Percentiles rank a stretch among this genome's conserved stretches.
These are phyloP conservation scores for Saxophila tyrrhenica DNA, from an alignment of 495 filamentous ascomycete genomes.

Conservation along the genomic window DNA sequence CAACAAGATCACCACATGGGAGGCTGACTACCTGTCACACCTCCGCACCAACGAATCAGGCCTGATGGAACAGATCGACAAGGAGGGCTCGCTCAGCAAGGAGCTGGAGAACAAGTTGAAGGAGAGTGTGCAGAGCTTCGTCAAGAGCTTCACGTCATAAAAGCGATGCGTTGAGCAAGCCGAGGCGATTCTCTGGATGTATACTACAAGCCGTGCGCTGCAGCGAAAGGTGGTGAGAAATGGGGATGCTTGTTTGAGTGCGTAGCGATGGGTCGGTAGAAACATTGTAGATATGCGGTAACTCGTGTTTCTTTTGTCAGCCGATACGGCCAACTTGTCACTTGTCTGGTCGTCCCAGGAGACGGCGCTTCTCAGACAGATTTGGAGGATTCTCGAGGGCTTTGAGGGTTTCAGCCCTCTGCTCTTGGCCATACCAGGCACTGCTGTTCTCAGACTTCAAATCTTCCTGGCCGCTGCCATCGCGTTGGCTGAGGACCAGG, in stretches of 20 bases:
- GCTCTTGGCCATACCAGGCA: no score
- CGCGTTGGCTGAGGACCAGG: no score
- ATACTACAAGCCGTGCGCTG: conserved; percentile 1
- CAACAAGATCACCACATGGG: conserved; percentile 76
- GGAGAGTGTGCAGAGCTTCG: conserved; percentile 70
- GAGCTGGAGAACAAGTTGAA: conserved; percentile 80
- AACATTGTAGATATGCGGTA: conserved; percentile 3
- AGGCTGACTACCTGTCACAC: conserved; percentile 85
- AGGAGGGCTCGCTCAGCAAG: conserved; percentile 93
- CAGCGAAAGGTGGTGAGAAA: background rate
- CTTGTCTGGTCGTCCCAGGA: background rate
- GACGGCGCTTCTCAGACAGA: no score
- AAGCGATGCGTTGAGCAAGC: background rate
- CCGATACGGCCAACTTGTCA: background rate
- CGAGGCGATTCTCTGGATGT: background rate
- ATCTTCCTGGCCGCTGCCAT: no score
- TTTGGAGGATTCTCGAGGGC: no score
- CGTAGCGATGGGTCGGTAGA: background rate
- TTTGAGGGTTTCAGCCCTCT: no score
- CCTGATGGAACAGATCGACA: conserved; percentile 76
- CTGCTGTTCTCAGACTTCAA: no score
- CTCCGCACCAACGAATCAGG: conserved; percentile 81
- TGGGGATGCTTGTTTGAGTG: background rate
- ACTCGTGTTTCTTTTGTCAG: conserved; percentile 2
- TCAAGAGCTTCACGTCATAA: conserved; percentile 64